Conservation (phyloP, 495 filamentous ascomycete species). For the Cairneyella variabilis region DNA sequence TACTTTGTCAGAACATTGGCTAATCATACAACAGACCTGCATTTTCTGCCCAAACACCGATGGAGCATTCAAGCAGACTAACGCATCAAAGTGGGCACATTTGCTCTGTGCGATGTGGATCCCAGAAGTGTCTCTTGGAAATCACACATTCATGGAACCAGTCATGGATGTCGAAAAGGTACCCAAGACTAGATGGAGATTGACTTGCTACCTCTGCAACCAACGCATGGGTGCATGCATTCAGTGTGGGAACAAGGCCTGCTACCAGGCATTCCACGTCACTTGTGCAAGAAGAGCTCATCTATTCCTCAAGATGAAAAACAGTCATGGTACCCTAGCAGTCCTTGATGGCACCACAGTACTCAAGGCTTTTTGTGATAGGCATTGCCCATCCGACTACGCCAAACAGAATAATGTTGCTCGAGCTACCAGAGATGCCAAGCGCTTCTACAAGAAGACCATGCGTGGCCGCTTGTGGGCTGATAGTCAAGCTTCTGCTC, state of each 20-base stretch:
- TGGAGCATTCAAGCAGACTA: constrained; percentile 97
- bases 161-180: constrained; percentile 98
- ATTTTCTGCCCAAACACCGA: constrained; percentile 98
- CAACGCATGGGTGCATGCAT: constrained; percentile 98
- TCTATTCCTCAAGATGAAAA: constrained; percentile 95
- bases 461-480: constrained; percentile 89
- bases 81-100: constrained; percentile 92
- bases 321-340: constrained; percentile 71
- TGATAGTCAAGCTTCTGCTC: constrained; percentile 82
- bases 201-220: constrained; percentile 94
- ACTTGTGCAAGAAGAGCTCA: constrained; percentile 87
- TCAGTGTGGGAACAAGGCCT: constrained; percentile 96
- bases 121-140: constrained; percentile 92
- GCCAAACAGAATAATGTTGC: constrained; percentile 74
- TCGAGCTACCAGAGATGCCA: constrained; percentile 44
- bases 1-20: constrained; percentile 2
- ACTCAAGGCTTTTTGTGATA: constrained; percentile 93
- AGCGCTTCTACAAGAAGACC: constrained; percentile 76
- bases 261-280: constrained; percentile 97
- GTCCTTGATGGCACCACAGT: constrained; percentile 78
- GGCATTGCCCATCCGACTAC: constrained; percentile 90
- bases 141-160: constrained; percentile 95
- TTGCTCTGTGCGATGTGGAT: constrained; percentile 98
- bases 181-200: constrained; percentile 86
- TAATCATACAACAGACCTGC: constrained; percentile 59